These are phyloP conservation scores for Zopfochytrium polystomum DNA, from an alignment of 371 early-diverging fungal genomes.

Conservation along the genomic window DNA sequence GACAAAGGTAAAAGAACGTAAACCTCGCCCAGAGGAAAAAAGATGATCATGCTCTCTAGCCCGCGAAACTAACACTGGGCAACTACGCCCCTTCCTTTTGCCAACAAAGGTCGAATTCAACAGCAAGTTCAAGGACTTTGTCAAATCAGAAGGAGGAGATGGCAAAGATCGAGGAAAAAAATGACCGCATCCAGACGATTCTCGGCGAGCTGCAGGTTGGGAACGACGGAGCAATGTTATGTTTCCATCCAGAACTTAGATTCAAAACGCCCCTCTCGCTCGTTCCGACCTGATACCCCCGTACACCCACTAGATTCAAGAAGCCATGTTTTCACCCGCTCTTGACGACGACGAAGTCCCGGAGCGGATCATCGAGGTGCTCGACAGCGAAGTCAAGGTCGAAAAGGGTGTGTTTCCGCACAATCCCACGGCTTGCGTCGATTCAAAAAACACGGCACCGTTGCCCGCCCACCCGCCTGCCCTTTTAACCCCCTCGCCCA, in stretches of 20 bases:
- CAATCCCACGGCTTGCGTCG: neutral
- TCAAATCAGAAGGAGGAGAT: slow-evolving; percentile 50
- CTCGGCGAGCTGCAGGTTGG: slow-evolving; percentile 41
- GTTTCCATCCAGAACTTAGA: neutral
- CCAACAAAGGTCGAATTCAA: slow-evolving; percentile 51
- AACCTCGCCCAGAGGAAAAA: too few relatives aligned
- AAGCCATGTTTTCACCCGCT: slow-evolving; percentile 40
- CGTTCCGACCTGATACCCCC: neutral
- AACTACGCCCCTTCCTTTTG: too few relatives aligned
- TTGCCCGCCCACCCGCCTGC: neutral
- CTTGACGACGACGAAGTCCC: slow-evolving; percentile 56
- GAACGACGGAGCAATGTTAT: neutral
- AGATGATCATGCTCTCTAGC: too few relatives aligned
- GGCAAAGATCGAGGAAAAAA: slow-evolving; percentile 53
- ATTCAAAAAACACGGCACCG: neutral
- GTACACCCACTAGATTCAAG: slow-evolving; percentile 27
- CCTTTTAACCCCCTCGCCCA: slow-evolving; percentile 10
- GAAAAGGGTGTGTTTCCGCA: slow-evolving; percentile 36
- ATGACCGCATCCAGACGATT: slow-evolving; percentile 49
- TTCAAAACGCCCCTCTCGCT: neutral
- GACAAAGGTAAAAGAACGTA: slow-evolving; percentile 35
- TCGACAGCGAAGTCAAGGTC: slow-evolving; percentile 46
- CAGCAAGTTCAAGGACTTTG: slow-evolving; percentile 39
- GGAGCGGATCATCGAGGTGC: slow-evolving; percentile 44
- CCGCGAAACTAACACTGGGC: too few relatives aligned